A percentile compares a stretch with the other conserved stretches of the same genome.
These are phyloP conservation scores for Apiospora aurea DNA, from an alignment of 2,329 filamentous ascomycete genomes.

Conservation along the genomic window DNA sequence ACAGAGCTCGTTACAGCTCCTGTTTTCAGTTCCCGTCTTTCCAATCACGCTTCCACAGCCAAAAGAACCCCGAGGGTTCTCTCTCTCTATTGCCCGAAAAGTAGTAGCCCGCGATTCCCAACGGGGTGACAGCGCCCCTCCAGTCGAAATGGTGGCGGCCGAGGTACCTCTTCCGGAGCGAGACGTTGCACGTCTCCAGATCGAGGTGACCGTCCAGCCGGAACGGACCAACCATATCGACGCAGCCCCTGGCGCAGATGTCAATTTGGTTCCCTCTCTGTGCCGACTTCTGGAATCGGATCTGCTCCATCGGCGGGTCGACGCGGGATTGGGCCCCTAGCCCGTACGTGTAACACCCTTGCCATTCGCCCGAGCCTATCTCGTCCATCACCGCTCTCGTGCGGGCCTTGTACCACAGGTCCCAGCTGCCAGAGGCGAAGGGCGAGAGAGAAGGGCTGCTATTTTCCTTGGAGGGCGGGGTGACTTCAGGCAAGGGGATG, in stretches of 20 bases:
- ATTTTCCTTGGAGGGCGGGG: not conserved
- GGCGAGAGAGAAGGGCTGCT: not conserved
- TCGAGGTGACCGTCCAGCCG: not conserved
- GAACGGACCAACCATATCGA: not conserved
- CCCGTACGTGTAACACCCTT: not conserved
- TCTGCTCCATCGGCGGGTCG: not conserved
- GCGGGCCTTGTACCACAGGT: not conserved
- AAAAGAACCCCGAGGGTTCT: not conserved
- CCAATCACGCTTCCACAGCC: not conserved
- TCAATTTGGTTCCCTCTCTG: not conserved
- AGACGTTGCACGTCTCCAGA: not conserved
- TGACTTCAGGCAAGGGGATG: not conserved
- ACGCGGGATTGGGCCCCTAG: not conserved
- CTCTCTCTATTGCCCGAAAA: not conserved
- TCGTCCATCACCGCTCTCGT: not conserved
- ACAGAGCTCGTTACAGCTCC: not conserved
- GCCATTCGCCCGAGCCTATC: not conserved
- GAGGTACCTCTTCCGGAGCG: not conserved
- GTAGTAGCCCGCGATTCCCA: not conserved
- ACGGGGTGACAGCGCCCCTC: not conserved
- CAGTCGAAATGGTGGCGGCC: not conserved
- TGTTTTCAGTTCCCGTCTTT: not conserved
- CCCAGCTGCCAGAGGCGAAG: not conserved
- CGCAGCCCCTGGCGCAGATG: not conserved
- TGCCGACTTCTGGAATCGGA: not conserved